Evolutionary conservation across 306 rosid species (phyloP), one percentile per base, ranked within the genome.

Genomic region (Trifolium fragiferum): DNA sequence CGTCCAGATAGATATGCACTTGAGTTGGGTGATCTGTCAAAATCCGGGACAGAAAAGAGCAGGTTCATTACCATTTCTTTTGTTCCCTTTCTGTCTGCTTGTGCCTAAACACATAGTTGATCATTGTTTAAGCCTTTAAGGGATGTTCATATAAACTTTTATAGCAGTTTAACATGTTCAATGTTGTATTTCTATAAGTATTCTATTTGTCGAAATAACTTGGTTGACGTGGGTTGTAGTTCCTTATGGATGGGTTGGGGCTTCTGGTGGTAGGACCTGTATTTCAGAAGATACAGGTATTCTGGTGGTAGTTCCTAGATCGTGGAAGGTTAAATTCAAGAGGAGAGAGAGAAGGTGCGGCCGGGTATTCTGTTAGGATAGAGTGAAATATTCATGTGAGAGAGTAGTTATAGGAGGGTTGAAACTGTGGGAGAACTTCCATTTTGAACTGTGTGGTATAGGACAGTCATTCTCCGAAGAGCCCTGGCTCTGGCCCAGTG

Each of bases 1-100:
- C 96, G 96, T 68, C 93, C 98, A 8, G 97, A 93, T 85, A 84
- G 98, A 88, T 88, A 21, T 61, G 97, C 97, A 68, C 97, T 93
- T 50, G 93, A 93, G 86, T 82, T 83, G 69, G 92, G 96, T 8
- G 97, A 91, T 82, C 78, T 91, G 40, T 88, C 98, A 25, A 93
- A 91, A 85, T 79, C 97, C 8, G 97, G 97, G 63, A 78, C 90
- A 19, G 97, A 91, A 79, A 93, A 93, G 86, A 88, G 78, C 96
- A 85, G 96, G 96, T 92, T 53, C 43, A 21, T 54, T 54, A 27
- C 46, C 60, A 66, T 40, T 53, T 82, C 71, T 64, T 46, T 68
- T 49, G 55, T 72, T 76, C 30, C 76, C 9, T 77, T 50, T 64
- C 46, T 61, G 7, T 59, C 2, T 9, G 20, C 40, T 46, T 64